Evolutionary conservation across 345 rosid genomes (phyloP).

Genomic region (Pistacia vera): DNA sequence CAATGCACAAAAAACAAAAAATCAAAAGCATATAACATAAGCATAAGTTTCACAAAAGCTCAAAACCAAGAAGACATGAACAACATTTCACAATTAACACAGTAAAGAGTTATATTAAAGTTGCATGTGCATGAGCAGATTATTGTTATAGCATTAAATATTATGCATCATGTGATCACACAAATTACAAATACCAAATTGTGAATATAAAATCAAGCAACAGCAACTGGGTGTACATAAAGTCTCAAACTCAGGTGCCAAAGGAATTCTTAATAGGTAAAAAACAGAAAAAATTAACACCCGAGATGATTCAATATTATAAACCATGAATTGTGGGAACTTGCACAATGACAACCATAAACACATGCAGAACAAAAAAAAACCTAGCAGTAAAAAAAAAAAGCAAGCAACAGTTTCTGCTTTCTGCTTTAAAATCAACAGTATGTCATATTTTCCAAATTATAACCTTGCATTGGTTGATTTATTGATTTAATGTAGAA

Average conservation of each 20-base stretch:
- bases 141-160: background rate
- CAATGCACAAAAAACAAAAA: conserved; percentile 17
- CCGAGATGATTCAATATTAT: background rate
- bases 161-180: background rate
- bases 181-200: too few relatives aligned
- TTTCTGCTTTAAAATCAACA: background rate
- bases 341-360: background rate
- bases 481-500: background rate
- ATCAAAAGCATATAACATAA: conserved; percentile 11
- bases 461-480: background rate
- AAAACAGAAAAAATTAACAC: background rate
- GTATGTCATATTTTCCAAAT: conserved; percentile 1
- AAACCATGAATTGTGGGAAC: background rate
- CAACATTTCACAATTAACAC: conserved; percentile 8
- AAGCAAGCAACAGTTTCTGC: background rate
- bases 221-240: background rate
- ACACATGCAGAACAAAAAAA: background rate
- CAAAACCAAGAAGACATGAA: conserved; percentile 4
- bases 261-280: background rate
- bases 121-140: background rate
- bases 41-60: background rate
- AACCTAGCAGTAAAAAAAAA: background rate
- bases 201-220: background rate
- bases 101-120: background rate
- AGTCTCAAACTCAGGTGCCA: background rate